These are phyloP conservation scores for Phycomyces nitens DNA, from an alignment of 192 early-diverging fungal genomes.

Conservation along the genomic window DNA sequence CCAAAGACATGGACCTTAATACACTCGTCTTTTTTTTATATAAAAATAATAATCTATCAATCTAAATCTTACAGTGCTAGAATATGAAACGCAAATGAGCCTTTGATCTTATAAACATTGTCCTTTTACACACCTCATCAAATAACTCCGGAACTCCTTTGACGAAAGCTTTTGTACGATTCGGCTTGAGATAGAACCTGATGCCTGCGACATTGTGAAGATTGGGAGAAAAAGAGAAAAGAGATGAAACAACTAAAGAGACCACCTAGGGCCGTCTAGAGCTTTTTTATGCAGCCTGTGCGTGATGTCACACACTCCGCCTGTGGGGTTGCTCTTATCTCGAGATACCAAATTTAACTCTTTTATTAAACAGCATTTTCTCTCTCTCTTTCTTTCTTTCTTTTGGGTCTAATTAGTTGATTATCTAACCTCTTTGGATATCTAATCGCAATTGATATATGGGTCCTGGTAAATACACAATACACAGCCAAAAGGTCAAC, in stretches of 20 bases:
- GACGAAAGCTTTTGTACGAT: slow-evolving; percentile 50
- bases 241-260: slow-evolving; percentile 5
- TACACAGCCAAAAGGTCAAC: too few species aligned
- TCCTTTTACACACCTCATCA: slow-evolving; percentile 51
- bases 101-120: neutral
- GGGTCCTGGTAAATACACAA: too few species aligned
- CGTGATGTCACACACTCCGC: too few species aligned
- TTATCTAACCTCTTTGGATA: too few species aligned
- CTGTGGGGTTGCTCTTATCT: too few species aligned
- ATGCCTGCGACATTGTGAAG: slow-evolving; percentile 39
- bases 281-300: neutral
- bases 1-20: neutral
- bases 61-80: slow-evolving; percentile 46
- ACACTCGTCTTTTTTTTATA: slow-evolving; percentile 1
- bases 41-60: neutral
- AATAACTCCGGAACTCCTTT: slow-evolving; percentile 65
- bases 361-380: too few species aligned
- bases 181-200: slow-evolving; percentile 33
- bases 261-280: neutral
- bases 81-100: slow-evolving; percentile 43
- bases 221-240: neutral
- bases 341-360: too few species aligned
- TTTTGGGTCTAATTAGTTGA: too few species aligned
- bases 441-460: too few species aligned
- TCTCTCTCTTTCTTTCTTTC: too few species aligned